Base-by-base conservation (phyloP, 2,329 filamentous ascomycete genomes). In the Diaporthe sp. region DNA sequence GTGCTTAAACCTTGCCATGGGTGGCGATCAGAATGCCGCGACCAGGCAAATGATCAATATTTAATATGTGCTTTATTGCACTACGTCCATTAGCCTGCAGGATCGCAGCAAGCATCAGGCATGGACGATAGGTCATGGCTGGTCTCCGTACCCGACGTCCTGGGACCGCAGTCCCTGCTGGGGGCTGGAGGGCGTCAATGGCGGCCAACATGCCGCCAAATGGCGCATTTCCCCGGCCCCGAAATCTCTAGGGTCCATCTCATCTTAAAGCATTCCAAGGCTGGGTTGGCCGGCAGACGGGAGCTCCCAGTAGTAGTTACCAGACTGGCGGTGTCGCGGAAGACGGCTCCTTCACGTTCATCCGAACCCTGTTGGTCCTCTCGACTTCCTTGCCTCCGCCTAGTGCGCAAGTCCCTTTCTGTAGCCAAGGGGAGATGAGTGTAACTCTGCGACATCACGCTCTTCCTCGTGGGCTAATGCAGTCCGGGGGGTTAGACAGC, bases 261-360 rank as follows among this genome's bases (percentile, higher is more conserved):
- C 44, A 37, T 65, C 44, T 65, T 31, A 53, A 65, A 60, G 61
- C 63, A 68, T 68, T 68, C 63, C 47, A 51, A 51, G 63, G n/a
- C 63, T 68, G 34, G 51, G 51, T 58, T 31, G 61, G n/a, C 20
- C 75, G 58, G 75, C 65, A 76, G 9, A 60, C 75, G 75, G 75
- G 72, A 76, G 60, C 72, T 67, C 72, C 75, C 75, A 72, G 44
- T 55, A 53, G 37, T 39, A 65, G 57, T 53, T 74, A 60, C 72
- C 75, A 61, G 17, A 22, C 72, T 76, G 75, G 68, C 75, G 74
- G 68, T 61, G 68, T 75, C 68, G 73, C 49, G 17, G 55, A 60
- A 72, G 57, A 49, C 73, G 42, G 57, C 57, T 47, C 37, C 31
- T 53, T 51, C 71, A 63, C 49, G 37, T 37, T 37, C 65, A 72